These are phyloP conservation scores for Saitozyma sp. DNA, from an alignment of 768 basidiomycete genomes.

Conservation along the genomic window DNA sequence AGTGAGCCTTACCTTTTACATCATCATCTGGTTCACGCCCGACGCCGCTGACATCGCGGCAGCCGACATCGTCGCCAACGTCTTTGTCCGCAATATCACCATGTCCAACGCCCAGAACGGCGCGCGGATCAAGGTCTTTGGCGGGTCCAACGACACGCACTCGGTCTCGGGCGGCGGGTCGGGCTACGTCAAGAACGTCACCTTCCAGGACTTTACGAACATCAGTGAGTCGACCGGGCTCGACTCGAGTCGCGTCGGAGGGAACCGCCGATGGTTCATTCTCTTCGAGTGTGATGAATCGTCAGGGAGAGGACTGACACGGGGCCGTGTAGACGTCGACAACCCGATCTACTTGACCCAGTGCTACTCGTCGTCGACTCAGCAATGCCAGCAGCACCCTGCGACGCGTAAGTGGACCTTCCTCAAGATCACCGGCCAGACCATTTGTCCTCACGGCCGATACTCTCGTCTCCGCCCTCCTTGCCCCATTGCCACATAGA, in stretches of 20 bases:
- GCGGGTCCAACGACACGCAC: constrained; percentile 62
- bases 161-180: constrained; percentile 59
- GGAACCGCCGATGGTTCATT: too few relatives aligned
- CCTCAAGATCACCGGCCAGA: background rate
- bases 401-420: constrained; percentile 60
- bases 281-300: too few relatives aligned
- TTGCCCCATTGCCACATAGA: too few relatives aligned
- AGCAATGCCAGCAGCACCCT: constrained; percentile 50
- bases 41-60: background rate
- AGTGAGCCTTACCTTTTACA: constrained; percentile 10
- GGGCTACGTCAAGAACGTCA: constrained; percentile 54
- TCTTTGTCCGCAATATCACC: constrained; percentile 61
- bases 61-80: constrained; percentile 64
- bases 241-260: background rate
- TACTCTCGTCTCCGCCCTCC: constrained; percentile 46
- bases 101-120: constrained; percentile 69
- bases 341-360: constrained; percentile 62
- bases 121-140: constrained; percentile 69
- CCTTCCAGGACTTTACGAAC: constrained; percentile 17
- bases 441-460: constrained; percentile 29
- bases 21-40: background rate
- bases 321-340: constrained; percentile 55
- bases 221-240: constrained; percentile 21
- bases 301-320: background rate
- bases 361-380: constrained; percentile 59